Evolutionary conservation across 768 basidiomycete genomes (phyloP), one percentile per base, ranked within the genome.

Genomic region (Phlebiopsis gigantea): DNA sequence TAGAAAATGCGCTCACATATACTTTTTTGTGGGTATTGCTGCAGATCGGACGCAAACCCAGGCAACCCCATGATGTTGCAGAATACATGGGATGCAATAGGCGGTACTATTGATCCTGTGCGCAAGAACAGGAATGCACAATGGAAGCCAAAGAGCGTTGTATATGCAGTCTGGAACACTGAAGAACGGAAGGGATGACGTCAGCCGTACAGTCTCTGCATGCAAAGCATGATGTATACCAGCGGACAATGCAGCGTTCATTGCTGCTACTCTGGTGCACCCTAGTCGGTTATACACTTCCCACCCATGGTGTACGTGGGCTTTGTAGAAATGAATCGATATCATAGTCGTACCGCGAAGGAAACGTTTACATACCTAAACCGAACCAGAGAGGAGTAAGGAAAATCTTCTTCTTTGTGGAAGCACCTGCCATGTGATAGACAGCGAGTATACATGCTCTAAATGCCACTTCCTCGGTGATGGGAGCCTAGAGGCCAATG

Each of bases 21-120:
- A 26, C 56, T 49, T 46, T 41, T 53, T 14, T 43, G 50, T n/a
- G 59, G 59, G 46, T 53, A 60, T 9, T 28, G 43, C 15, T 49
- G 31, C 8, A 60, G 9, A 22, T 93, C 91, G 28, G 73, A 70
- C 0, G 61, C 65, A 24, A 87, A 78, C 52, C 84, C 78, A 2
- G 96, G 97, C 26, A 98, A 64, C 0, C 95, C 95, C 91, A 98
- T 95, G 49, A 89, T 69, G 66, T 99, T 99, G 76, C 97, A 98
- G 67, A 93, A 96, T 0, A 88, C 72, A 66, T 99, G 97, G 0
- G 93, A 84, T 8, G 79, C 71, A 54, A 94, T 78, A 1, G 94
- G 77, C 1, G 93, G 87, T 28, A 87, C 69, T 57, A 98, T 72
- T 4, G 93, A 94, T 15, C 87, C 84, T 4, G 94, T 93, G 48